Conservation (phyloP, 805 yeast species). For the Diddensiella caesifluorescens region DNA sequence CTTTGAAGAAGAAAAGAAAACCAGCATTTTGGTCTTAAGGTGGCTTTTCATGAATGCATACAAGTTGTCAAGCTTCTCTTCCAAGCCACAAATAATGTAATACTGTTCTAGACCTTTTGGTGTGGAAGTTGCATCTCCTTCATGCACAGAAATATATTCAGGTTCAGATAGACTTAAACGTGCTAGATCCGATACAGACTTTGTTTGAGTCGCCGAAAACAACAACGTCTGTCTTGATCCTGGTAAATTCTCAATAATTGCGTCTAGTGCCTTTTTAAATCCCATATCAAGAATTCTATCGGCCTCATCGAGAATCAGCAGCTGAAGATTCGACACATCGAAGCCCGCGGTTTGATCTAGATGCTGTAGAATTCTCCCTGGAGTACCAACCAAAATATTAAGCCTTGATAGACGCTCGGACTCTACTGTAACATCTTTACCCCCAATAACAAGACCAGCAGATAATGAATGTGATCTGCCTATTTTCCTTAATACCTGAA, state of each 20-base stretch:
- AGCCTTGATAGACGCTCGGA: conserved; percentile 71
- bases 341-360: conserved; percentile 83
- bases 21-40: conserved; percentile 70
- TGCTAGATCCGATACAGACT: conserved; percentile 75
- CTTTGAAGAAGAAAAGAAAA: conserved; percentile 80
- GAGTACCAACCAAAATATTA: conserved; percentile 84
- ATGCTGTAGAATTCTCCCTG: conserved; percentile 86
- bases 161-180: conserved; percentile 68
- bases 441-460: conserved; percentile 91
- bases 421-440: conserved; percentile 80
- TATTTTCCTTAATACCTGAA: conserved; percentile 77
- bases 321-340: conserved; percentile 67
- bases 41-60: conserved; percentile 86
- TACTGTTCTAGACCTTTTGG: conserved; percentile 85
- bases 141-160: conserved; percentile 48
- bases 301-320: conserved; percentile 83
- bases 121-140: conserved; percentile 42
- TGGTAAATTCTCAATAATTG: conserved; percentile 71
- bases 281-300: conserved; percentile 94
- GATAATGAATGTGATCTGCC: conserved; percentile 72
- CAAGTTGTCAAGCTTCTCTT: conserved; percentile 77
- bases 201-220: conserved; percentile 87
- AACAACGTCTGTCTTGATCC: conserved; percentile 75
- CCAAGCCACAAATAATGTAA: conserved; percentile 63
- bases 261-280: conserved; percentile 75